Evolutionary conservation across 2,329 filamentous ascomycete species (phyloP).

Genomic region (Sporothrix curviconia): DNA sequence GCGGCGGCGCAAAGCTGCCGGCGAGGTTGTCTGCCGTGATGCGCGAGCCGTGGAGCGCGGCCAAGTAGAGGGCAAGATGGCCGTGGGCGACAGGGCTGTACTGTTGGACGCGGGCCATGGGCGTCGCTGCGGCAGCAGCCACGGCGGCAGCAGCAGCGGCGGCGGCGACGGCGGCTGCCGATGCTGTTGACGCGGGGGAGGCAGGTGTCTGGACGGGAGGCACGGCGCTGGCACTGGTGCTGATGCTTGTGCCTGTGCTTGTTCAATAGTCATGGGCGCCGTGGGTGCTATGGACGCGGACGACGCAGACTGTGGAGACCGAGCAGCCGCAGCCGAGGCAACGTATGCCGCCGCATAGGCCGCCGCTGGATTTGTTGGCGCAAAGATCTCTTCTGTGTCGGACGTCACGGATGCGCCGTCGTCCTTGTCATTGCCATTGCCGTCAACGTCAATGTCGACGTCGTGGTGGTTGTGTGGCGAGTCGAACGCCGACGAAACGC

Average conservation of each 20-base stretch:
- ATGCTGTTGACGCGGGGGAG: not conserved
- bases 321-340: slow-evolving; percentile 2
- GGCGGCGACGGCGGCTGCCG: not conserved
- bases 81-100: slow-evolving; percentile 41
- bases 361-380: too few relatives aligned
- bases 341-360: not conserved
- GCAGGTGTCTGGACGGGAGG: not conserved
- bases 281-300: not conserved
- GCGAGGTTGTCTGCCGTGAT: slow-evolving; percentile 52
- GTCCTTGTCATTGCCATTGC: too few relatives aligned
- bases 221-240: not conserved
- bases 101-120: slow-evolving; percentile 20
- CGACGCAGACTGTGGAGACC: not conserved
- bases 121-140: not conserved
- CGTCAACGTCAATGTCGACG: too few relatives aligned
- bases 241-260: too few relatives aligned
- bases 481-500: not conserved
- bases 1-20: slow-evolving; percentile 53
- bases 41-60: slow-evolving; percentile 51
- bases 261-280: not conserved
- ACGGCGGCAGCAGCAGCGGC: not conserved
- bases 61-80: slow-evolving; percentile 50
- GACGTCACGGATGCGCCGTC: too few relatives aligned
- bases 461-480: slow-evolving; percentile 1
- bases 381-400: not conserved